Conservation (phyloP, 768 basidiomycete species). For the Porphyrellus cyaneotinctus region DNA sequence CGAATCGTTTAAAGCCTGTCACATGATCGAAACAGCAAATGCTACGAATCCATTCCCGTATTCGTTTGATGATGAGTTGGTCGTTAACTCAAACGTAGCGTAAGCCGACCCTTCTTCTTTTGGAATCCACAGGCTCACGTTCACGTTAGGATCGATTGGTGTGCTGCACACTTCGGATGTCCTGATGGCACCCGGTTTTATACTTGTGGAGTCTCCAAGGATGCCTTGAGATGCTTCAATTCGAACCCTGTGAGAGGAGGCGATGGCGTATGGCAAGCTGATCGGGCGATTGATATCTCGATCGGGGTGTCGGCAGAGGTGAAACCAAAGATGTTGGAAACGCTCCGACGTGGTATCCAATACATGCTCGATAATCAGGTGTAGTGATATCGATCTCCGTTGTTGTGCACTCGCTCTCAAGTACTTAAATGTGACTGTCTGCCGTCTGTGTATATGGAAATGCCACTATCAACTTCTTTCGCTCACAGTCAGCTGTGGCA, state of each 20-base stretch:
- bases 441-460: no score
- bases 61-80: not conserved
- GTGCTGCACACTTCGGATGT: not conserved
- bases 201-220: no score
- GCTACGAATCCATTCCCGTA: constrained; percentile 7
- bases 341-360: not conserved
- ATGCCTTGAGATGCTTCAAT: not conserved
- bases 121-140: not conserved
- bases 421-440: no score
- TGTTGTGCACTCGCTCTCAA: no score
- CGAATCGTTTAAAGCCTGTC: constrained; percentile 6
- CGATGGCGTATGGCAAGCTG: not conserved
- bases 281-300: not conserved
- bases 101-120: not conserved
- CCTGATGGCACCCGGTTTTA: not conserved
- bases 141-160: not conserved
- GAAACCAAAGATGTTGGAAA: not conserved
- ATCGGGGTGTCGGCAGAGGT: not conserved
- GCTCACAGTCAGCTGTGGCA: no score
- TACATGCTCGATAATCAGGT: not conserved
- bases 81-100: constrained; percentile 16
- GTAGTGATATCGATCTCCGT: not conserved
- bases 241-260: not conserved
- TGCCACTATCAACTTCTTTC: no score
- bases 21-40: constrained; percentile 15